Conservation (phyloP, 805 yeast species). For the Middelhovenomyces tepae region DNA sequence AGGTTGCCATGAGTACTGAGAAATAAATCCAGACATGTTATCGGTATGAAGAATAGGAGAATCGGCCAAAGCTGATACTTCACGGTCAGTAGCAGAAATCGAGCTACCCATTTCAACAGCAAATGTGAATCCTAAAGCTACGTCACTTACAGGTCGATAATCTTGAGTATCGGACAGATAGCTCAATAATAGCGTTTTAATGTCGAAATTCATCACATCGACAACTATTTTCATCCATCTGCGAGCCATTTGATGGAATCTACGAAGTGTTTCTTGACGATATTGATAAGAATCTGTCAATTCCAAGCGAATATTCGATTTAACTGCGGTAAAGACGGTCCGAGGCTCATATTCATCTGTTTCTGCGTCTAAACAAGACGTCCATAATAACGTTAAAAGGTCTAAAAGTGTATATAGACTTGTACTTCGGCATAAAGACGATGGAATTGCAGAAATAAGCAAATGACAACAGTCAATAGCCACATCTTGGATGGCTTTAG, state of each 20-base stretch:
- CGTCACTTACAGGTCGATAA: constrained; percentile 31
- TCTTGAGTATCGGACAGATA: constrained; percentile 50
- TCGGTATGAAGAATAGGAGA: constrained; percentile 32
- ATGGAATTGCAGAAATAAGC: constrained; percentile 59
- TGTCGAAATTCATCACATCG: constrained; percentile 55
- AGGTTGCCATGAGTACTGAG: constrained; percentile 59
- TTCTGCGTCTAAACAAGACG: constrained; percentile 76
- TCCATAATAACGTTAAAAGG: constrained; percentile 64
- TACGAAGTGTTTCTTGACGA: constrained; percentile 59
- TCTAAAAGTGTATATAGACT: constrained; percentile 77
- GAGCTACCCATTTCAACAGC: constrained; percentile 84
- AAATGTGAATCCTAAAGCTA: constrained; percentile 78
- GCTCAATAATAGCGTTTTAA: constrained; percentile 68
- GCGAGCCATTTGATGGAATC: constrained; percentile 49
- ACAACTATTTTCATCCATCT: constrained; percentile 60
- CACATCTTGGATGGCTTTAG: constrained; percentile 61
- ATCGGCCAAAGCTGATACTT: constrained; percentile 39
- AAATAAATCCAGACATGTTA: constrained; percentile 61
- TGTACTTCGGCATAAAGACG: constrained; percentile 64
- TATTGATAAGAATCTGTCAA: constrained; percentile 71
- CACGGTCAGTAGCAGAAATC: constrained; percentile 58
- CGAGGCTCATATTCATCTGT: constrained; percentile 78
- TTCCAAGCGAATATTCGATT: constrained; percentile 41
- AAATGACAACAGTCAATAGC: constrained; percentile 72
- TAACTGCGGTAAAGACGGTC: constrained; percentile 46